Base-by-base conservation (phyloP, 164 flowering plant genomes). In the Macadamia integrifolia region DNA sequence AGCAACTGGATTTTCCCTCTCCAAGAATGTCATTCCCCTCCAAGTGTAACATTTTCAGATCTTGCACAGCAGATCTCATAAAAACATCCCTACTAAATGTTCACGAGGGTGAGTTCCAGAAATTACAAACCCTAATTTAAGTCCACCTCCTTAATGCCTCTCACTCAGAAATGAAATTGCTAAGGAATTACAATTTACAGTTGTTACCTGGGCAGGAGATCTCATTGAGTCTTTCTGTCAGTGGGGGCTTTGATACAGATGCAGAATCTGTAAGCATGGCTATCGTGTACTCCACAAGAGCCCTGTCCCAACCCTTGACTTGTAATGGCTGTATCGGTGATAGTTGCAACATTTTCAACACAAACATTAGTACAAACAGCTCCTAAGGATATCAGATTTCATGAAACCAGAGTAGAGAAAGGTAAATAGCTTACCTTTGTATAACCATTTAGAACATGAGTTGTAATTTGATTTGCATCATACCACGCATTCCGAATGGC, bases 131-230 rank as follows among this genome's bases (percentile, higher is more conserved):
- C 23, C 23, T 23, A 23, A 9, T 43, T 43, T 43, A 43, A 43
- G 23, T 23, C 9, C 48, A 43, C 48, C 48, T 9, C 9, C 9
- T 43, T 43, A 9, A 43, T 43, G 48, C 48, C 44, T 23, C 44
- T 62, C 6, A 15, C 8, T 6, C 12, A 7, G 17, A 61, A 35
- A 62, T 17, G 17, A n/a, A 8, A n/a, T 62, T 13, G 46, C 12
- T 23, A 43, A 43, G 13, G 14, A 40, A 49, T 14, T 10, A 14
- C 57, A 53, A 18, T 43, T 29, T 18, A 60, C n/a, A 29, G 57
- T 40, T 66, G 49, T 65, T 76, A 94, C 98, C 98, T 75, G 96
- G 97, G 76, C 97, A 91, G 42, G 86, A 74, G 62, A 94, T 94
- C 76, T 90, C 85, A 61, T 76, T 69, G 31, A 92, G 91, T 71